Conservation (phyloP, 306 rosid species). For the Glycyrrhiza uralensis region DNA sequence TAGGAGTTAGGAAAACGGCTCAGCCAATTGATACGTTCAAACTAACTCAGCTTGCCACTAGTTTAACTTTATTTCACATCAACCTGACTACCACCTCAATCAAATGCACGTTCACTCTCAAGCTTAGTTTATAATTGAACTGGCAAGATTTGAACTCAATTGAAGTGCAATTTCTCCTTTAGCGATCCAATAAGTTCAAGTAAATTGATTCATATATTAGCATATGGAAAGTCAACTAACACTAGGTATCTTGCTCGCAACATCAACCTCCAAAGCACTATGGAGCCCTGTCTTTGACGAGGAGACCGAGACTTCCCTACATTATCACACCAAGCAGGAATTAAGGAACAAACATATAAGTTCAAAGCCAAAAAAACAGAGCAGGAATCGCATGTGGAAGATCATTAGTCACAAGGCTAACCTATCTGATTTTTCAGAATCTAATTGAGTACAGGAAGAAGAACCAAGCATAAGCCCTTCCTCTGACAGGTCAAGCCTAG, state of each 20-base stretch:
- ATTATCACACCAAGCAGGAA: conserved; percentile 5
- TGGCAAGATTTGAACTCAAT: background rate
- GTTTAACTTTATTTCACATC: conserved; percentile 1
- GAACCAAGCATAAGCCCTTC: conserved; percentile 14
- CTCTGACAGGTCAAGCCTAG: conserved; percentile 8
- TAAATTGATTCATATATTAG: background rate
- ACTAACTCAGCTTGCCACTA: background rate
- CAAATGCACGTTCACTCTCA: background rate
- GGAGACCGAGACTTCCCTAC: conserved; percentile 54
- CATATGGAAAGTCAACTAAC: conserved; percentile 26
- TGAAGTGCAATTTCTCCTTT: background rate
- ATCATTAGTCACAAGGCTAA: conserved; percentile 22
- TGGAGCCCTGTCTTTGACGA: conserved; percentile 41
- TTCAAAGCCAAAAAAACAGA: background rate
- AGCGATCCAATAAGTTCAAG: background rate
- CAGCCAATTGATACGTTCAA: background rate
- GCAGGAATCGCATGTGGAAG: background rate
- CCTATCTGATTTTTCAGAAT: conserved; percentile 48
- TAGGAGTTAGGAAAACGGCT: background rate
- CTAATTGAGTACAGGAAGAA: background rate
- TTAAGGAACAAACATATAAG: conserved; percentile 1
- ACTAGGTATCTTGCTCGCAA: conserved; percentile 14
- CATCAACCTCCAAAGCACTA: conserved; percentile 41
- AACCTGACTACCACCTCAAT: background rate
- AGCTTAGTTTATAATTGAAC: background rate